phyloP scores from a whole-genome alignment of 352 stramenopile species.

The Albugo candida region DNA sequence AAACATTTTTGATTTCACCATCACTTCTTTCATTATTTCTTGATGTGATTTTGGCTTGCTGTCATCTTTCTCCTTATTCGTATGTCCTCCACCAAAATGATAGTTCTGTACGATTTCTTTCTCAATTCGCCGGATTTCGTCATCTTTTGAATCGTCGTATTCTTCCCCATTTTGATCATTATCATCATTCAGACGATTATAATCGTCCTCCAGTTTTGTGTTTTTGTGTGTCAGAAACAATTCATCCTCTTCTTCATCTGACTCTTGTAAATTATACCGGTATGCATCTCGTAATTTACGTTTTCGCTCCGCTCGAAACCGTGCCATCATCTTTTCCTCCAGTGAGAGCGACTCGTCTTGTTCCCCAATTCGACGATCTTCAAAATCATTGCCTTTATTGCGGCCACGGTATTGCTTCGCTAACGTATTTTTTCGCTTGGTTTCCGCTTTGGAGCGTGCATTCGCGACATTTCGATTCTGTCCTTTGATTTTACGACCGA shows the following conservation, averaged over 20 bases:
- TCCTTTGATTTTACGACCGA: constrained; percentile 78
- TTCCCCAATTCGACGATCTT: constrained; percentile 70
- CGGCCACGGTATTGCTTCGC: constrained; percentile 56
- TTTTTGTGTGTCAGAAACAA: constrained; percentile 54
- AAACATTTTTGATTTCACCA: constrained; percentile 82
- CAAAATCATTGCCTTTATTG: constrained; percentile 81
- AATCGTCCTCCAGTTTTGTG: constrained; percentile 58
- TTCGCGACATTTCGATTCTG: constrained; percentile 73
- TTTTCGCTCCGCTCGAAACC: constrained; percentile 80
- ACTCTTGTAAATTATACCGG: constrained; percentile 59
- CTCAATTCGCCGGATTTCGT: constrained; percentile 53
- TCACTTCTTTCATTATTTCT: constrained; percentile 82
- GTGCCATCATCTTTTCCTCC: constrained; percentile 85
- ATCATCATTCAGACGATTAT: constrained; percentile 33
- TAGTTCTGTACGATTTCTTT: constrained; percentile 66
- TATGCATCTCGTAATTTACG: constrained; percentile 59
- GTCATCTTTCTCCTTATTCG: constrained; percentile 6
- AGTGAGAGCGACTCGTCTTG: constrained; percentile 67
- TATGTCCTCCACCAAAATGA: constrained; percentile 62
- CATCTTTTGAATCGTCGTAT: constrained; percentile 40
- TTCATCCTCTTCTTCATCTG: constrained; percentile 45
- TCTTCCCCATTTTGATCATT: constrained; percentile 15
- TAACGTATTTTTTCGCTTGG: constrained; percentile 72
- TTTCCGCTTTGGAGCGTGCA: constrained; percentile 61
- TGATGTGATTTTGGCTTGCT: constrained; percentile 65